Evolutionary conservation across 371 early-diverging fungal genomes (phyloP), one percentile per base, ranked within the genome.

Genomic region (Basidiobolus meristosporus): DNA sequence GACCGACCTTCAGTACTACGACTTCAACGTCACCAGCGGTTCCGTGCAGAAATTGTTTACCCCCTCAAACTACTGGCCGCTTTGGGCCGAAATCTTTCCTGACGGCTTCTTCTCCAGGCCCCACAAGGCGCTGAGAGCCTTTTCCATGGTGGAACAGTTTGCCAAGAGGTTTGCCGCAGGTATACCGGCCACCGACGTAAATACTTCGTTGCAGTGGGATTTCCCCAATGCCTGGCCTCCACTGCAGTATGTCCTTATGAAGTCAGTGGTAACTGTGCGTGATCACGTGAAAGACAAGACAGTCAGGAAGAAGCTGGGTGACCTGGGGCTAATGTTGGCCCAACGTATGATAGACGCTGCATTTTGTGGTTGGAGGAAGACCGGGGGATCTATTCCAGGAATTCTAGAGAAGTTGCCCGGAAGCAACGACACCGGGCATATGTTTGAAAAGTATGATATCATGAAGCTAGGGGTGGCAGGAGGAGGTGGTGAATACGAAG

Each of bases 171-270:
- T 52, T 38, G 36, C 19, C 1, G 26, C 47, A 5, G 77, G 81
- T 2, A 50, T 85, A 12, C 82, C 87, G 0, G 64, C 72, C 1
- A 69, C 80, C 42, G 44, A 59, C 18, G 39, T 58, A 29, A 49
- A 67, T 29, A 70, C 70, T 21, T 68, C 68, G 0, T 58, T 77
- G 48, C 89, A 90, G 56, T 90, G 91, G 91, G 91, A 89, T 47
- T 78, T 60, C 42, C 91, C 89, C 1, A 82, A 82, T 51, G 78
- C 68, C 15, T 91, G 89, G 88, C 66, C 71, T 16, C 71, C 71
- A 11, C 53, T 68, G 18, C 54, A 61, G 14, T 66, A 68, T 45
- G 57, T 67, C n/a, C 43, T 69, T 7, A 60, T 73, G 36, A 16
- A 16, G 3, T 22, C 17, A 3, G 38, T 18, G 11, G 7, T 26